Base-by-base conservation (phyloP, 257 asterid genomes). In the Fraxinus pennsylvanica region DNA sequence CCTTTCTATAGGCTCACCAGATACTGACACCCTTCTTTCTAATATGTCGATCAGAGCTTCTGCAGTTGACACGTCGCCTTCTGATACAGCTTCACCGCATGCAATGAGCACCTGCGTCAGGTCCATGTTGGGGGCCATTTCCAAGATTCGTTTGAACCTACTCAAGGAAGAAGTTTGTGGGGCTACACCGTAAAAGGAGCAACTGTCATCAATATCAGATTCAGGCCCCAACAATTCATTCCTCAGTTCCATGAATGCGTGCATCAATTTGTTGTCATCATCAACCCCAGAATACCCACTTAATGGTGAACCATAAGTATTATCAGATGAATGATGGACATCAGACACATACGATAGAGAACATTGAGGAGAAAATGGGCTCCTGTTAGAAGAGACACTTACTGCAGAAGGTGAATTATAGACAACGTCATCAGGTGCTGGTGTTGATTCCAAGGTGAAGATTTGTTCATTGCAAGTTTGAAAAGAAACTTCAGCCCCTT, bases 1-100 rank as follows among this genome's bases (percentile, higher is more conserved):
- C 57, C 99, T 85, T 81, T 96, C 88, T 27, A 91, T 80, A 27
- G 99, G 99, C 66, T 93, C 98, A 80, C 99, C 98, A 3, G 96
- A 93, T 0, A 96, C 91, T 0, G 99, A 96, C 19, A 96, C 98
- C 84, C 72, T 86, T 76, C 83, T 87, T 75, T 92, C 99, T 54
- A 96, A 39, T 68, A 85, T 77, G 39, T 87, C 92, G 90, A 96
- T 89, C 82, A 96, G 67, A 52, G 85, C 90, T 81, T 89, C 93
- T 15, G 92, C 93, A 21, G 90, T 89, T 0, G 90, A 84, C 68
- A 91, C 72, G 8, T 90, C 96, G 4, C 78, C 86, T 80, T 93
- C 97, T 1, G 93, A 84, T 9, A 93, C 86, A 27, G 91, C 87
- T 76, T 92, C 95, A 8, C 97, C 99, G 81, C 95, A 96, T 69